Evolutionary conservation across 1,284 basidiomycete genomes (phyloP), one percentile per base, ranked within the genome.

Genomic region (Meripilus lineatus): DNA sequence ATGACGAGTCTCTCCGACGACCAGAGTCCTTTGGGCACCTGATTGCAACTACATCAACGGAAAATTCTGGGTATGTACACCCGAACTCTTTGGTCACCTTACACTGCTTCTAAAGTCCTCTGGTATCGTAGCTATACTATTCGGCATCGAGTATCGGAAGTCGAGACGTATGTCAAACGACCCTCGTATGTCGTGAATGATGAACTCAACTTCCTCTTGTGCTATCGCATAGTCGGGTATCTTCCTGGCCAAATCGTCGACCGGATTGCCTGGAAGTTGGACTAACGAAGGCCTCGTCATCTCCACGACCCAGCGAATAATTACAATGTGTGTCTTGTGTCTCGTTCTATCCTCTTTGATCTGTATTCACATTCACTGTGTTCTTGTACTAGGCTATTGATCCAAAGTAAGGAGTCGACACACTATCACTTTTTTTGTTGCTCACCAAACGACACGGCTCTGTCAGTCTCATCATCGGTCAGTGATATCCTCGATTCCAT

Each of bases 211-310:
- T n/a, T n/a, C n/a, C n/a, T n/a, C n/a, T n/a, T n/a, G n/a, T 30
- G n/a, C n/a, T 38, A 28, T 25, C 32, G 10, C 11, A 15, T 23
- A 71, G 68, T 72, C 72, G 17, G 74, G 65, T 4, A 74, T 77
- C 22, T 75, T 74, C 57, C 64, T 72, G 11, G 72, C 73, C 1
- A 74, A 66, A 48, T 74, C 71, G 8, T 61, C 62, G 4, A 72
- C 71, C 20, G 72, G 73, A 14, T 40, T 63, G n/a, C 69, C 71
- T 36, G 72, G 72, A 0, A 69, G 65, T 46, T 78, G 65, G 58
- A 62, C 63, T 0, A 66, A 79, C 50, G 54, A 71, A 41, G 77
- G 77, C 3, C 58, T 77, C 7, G 70, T 81, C 5, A 71, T 68
- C 1, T 70, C 70, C 1, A 74, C 74, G 1, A 57, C 64, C 1